These are phyloP conservation scores for Amphicarpaea edgeworthii DNA, from an alignment of 306 rosid genomes.

Conservation along the genomic window DNA sequence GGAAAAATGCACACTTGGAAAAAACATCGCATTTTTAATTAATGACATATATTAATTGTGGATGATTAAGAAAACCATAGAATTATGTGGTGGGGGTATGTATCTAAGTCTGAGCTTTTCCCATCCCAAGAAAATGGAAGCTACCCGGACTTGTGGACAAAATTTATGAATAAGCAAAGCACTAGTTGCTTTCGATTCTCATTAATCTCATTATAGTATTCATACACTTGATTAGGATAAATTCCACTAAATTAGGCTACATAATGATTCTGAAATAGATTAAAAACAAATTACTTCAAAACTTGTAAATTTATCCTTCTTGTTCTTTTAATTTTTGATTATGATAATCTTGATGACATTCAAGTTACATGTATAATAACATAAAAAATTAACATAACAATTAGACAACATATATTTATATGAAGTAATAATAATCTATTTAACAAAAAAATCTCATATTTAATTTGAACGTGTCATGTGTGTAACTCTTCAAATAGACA, in stretches of 20 bases:
- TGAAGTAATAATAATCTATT: too few species aligned
- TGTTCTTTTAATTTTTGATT: background rate
- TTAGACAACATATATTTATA: too few species aligned
- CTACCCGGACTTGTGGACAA: slow-evolving; percentile 37
- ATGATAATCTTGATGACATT: too few species aligned
- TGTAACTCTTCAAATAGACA: too few species aligned
- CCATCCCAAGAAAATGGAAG: slow-evolving; percentile 21
- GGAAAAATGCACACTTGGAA: background rate
- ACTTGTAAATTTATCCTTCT: background rate
- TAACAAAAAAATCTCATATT: too few species aligned
- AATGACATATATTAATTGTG: slow-evolving; percentile 28
- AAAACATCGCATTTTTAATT: slow-evolving; percentile 7
- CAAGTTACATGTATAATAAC: too few species aligned
- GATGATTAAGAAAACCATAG: slow-evolving; percentile 48
- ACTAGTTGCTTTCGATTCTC: slow-evolving; percentile 33
- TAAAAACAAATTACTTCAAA: background rate
- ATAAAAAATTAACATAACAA: too few species aligned
- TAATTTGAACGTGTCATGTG: too few species aligned
- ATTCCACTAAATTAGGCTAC: slow-evolving; percentile 41
- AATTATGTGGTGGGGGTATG: background rate
- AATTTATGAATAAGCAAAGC: slow-evolving; percentile 43
- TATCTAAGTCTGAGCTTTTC: slow-evolving; percentile 11
- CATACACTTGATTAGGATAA: slow-evolving; percentile 2
- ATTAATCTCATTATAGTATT: slow-evolving; percentile 3
- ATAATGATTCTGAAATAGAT: slow-evolving; percentile 5